phyloP scores from a whole-genome alignment of 108 stramenopile species.

The Fragilariopsis cylindrus region DNA sequence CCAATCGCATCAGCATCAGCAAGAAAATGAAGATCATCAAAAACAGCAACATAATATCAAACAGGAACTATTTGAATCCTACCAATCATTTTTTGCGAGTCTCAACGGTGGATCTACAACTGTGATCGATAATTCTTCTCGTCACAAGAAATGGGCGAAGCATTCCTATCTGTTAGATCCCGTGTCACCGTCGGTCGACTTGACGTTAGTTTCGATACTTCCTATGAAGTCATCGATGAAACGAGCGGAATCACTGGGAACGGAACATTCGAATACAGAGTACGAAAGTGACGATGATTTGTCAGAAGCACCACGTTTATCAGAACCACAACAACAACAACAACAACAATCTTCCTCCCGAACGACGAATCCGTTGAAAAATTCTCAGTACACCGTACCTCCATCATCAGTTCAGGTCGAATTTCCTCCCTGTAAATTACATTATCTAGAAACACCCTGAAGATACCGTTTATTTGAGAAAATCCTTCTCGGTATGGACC shows the following conservation, averaged over 20 bases:
- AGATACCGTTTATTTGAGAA: constrained; percentile 69
- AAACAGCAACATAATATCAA: not conserved
- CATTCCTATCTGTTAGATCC: constrained; percentile 65
- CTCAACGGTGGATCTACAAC: constrained; percentile 8
- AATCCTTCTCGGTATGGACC: constrained; percentile 53
- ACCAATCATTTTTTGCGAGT: constrained; percentile 16
- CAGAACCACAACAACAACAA: not conserved
- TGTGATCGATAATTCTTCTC: not conserved
- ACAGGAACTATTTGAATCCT: constrained; percentile 13
- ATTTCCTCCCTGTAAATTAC: constrained; percentile 58
- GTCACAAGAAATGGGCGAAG: constrained; percentile 6
- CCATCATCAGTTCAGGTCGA: constrained; percentile 24
- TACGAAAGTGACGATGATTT: constrained; percentile 9
- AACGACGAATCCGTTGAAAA: not conserved
- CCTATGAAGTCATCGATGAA: not conserved
- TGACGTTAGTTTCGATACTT: constrained; percentile 36
- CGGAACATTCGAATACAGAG: not conserved
- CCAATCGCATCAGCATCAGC: not conserved
- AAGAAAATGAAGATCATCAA: not conserved
- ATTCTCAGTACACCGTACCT: constrained; percentile 11
- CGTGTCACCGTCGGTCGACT: constrained; percentile 63
- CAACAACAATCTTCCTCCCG: not conserved
- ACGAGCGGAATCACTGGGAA: not conserved
- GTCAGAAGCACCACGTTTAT: constrained; percentile 15
- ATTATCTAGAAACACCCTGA: constrained; percentile 52